Conservation (phyloP, 2,329 filamentous ascomycete genomes). For the Chaetomium sp. region DNA sequence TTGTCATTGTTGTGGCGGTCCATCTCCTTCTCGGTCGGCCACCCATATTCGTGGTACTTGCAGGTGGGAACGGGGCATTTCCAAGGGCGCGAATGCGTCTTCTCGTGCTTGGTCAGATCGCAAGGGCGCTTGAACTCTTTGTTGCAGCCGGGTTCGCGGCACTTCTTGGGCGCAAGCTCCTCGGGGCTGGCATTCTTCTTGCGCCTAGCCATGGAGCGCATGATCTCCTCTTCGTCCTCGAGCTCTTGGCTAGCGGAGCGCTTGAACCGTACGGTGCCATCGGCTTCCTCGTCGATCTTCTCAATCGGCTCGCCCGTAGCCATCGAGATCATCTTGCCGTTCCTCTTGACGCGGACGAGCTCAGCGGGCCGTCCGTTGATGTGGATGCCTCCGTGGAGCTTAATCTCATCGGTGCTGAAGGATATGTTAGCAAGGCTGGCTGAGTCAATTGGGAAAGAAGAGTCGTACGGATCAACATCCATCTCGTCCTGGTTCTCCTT, state of each 20-base stretch:
- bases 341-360: constrained; percentile 78
- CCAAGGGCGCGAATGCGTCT: constrained; percentile 94
- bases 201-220: constrained; percentile 91
- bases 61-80: constrained; percentile 82
- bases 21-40: constrained; percentile 97
- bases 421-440: constrained; percentile 21
- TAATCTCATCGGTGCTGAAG: constrained; percentile 65
- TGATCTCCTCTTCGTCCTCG: constrained; percentile 78
- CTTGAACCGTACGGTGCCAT: constrained; percentile 59
- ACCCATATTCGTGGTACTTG: constrained; percentile 88
- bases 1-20: constrained; percentile 96
- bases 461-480: constrained; percentile 60
- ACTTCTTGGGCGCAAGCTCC: constrained; percentile 78
- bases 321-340: constrained; percentile 78
- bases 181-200: constrained; percentile 91
- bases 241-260: constrained; percentile 68
- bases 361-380: constrained; percentile 82
- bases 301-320: constrained; percentile 68
- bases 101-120: constrained; percentile 96
- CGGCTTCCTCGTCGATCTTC: constrained; percentile 49
- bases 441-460: constrained; percentile 22
- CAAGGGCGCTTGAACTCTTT: constrained; percentile 97
- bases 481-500: constrained; percentile 62
- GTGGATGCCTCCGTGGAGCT: constrained; percentile 77
- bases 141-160: constrained; percentile 73